Percentiles rank a stretch among this genome's conserved stretches.
Evolutionary conservation across 139 green algal genomes (phyloP).

Genomic region (Chlorella sp.): DNA sequence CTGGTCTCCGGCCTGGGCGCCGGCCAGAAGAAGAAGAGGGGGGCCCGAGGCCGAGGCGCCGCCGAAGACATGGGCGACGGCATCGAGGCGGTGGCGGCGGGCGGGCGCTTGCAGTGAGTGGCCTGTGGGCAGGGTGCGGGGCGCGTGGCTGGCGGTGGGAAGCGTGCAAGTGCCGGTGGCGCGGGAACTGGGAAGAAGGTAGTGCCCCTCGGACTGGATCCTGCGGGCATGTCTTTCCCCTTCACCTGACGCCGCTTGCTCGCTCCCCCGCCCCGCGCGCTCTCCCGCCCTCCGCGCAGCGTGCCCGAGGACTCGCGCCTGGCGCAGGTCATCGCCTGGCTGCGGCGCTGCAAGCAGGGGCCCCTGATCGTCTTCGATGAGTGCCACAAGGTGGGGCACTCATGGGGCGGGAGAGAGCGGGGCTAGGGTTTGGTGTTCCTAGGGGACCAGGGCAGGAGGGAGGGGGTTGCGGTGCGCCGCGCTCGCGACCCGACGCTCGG

Average conservation of each 20-base stretch:
- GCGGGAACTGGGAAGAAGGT: too few relatives aligned
- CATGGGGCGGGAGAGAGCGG: too few relatives aligned
- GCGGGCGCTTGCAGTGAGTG: constrained; percentile 11
- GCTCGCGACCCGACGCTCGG: too few relatives aligned
- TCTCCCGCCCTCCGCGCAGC: background rate
- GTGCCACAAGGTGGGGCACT: constrained; percentile 17
- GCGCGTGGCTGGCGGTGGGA: too few relatives aligned
- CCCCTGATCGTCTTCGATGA: constrained; percentile 66
- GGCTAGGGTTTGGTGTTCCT: too few relatives aligned
- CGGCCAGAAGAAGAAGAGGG: background rate
- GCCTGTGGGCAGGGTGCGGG: too few relatives aligned
- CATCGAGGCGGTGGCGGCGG: background rate
- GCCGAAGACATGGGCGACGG: background rate
- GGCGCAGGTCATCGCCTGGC: constrained; percentile 67
- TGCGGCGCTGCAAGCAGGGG: constrained; percentile 18
- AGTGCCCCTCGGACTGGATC: too few relatives aligned
- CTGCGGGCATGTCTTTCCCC: too few relatives aligned
- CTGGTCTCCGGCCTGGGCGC: constrained; percentile 15
- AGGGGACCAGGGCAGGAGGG: too few relatives aligned
- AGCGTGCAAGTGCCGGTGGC: too few relatives aligned
- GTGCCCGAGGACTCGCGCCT: constrained; percentile 38
- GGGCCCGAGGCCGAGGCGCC: background rate
- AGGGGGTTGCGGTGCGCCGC: too few relatives aligned
- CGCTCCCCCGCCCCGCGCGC: background rate
- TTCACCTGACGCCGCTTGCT: too few relatives aligned